Conservation (phyloP, 768 basidiomycete species). For the Botryobasidium botryosum region DNA sequence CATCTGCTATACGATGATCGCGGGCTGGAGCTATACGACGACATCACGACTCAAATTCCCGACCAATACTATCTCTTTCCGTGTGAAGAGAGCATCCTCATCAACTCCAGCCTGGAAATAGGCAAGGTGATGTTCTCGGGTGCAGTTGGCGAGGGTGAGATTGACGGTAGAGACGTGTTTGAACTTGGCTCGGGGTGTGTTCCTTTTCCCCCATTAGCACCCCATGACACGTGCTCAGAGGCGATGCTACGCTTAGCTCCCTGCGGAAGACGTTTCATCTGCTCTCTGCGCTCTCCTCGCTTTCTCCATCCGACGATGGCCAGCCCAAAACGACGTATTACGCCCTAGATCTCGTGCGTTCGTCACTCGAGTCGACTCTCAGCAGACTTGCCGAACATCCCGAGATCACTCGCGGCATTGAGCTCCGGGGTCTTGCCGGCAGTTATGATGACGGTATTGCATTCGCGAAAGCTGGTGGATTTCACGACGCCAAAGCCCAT, state of each 20-base stretch:
- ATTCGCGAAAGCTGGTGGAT: conserved; percentile 51
- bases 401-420: conserved; percentile 58
- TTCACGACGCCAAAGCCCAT: conserved; percentile 16
- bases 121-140: conserved; percentile 53
- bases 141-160: conserved; percentile 23
- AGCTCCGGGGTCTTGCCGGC: conserved; percentile 72
- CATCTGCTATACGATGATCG: conserved; percentile 73
- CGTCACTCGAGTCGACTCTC: conserved; percentile 42
- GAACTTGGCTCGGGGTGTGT: conserved; percentile 91
- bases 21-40: conserved; percentile 75
- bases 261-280: conserved; percentile 81
- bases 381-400: conserved; percentile 37
- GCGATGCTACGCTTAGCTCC: conserved; percentile 37
- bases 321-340: conserved; percentile 57
- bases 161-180: too few species aligned
- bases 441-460: conserved; percentile 83
- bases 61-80: conserved; percentile 77
- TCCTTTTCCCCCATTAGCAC: conserved; percentile 1
- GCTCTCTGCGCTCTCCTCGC: conserved; percentile 47
- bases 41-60: conserved; percentile 55
- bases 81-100: conserved; percentile 77
- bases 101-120: conserved; percentile 54
- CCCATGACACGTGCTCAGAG: not conserved
- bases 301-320: conserved; percentile 9
- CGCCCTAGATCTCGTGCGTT: conserved; percentile 76